Conservation (phyloP, 352 stramenopile genomes). For the Globisporangium rhizosaccharum region DNA sequence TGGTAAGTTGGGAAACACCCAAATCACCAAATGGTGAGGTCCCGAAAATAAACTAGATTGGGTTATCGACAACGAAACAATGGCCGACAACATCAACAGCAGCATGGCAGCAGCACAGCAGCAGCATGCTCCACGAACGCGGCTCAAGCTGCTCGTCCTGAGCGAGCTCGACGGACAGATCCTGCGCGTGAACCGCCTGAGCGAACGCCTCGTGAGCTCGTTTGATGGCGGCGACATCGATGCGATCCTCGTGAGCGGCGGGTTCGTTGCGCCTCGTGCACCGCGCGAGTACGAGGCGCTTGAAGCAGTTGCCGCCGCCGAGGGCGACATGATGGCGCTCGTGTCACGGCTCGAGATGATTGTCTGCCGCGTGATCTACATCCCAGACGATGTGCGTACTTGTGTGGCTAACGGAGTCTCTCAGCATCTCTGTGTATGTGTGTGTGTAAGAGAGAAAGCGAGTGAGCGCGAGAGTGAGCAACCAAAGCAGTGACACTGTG, state of each 20-base stretch:
- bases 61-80: background rate
- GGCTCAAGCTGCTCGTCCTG: constrained; percentile 71
- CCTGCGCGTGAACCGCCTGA: constrained; percentile 67
- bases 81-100: background rate
- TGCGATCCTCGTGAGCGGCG: constrained; percentile 72
- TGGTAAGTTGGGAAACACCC: background rate
- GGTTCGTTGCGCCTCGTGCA: constrained; percentile 41
- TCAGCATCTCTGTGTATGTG: background rate
- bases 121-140: background rate
- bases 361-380: constrained; percentile 81
- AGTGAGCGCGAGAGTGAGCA: no score
- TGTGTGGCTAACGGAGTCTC: background rate
- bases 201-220: constrained; percentile 67
- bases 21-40: no score
- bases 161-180: constrained; percentile 66
- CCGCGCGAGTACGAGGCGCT: constrained; percentile 45
- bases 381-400: constrained; percentile 51
- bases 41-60: background rate
- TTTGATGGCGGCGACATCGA: constrained; percentile 55
- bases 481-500: background rate
- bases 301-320: constrained; percentile 59
- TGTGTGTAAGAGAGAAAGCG: background rate
- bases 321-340: constrained; percentile 88
- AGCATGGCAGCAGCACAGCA: background rate
- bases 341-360: constrained; percentile 86